phyloP scores from a whole-genome alignment of 192 early-diverging fungal species.

The Backusella macrospora region DNA sequence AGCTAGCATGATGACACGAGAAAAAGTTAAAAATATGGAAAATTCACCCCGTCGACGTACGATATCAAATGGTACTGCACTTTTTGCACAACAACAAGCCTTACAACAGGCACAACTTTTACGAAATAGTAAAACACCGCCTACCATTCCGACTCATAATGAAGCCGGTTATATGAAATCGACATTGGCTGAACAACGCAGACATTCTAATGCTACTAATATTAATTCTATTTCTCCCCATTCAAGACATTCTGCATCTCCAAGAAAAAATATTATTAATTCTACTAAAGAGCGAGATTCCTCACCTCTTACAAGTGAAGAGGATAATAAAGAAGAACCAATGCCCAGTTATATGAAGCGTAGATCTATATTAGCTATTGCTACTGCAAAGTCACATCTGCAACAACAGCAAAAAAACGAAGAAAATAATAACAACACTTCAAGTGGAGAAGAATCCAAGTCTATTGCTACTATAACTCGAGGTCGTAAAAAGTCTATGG shows the following conservation, averaged over 20 bases:
- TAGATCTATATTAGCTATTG: constrained; percentile 14
- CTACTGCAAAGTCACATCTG: neutral
- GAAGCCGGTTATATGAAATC: constrained; percentile 21
- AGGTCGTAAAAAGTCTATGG: neutral
- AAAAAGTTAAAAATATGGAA: neutral
- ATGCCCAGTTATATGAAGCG: neutral
- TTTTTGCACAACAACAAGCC: neutral
- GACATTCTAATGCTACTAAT: constrained; percentile 16
- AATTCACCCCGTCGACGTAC: constrained; percentile 21
- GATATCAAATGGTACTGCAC: constrained; percentile 19
- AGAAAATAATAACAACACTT: neutral
- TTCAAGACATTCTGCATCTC: constrained; percentile 2
- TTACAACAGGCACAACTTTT: neutral
- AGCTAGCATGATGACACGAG: constrained; percentile 11
- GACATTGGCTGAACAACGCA: constrained; percentile 19
- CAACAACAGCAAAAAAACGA: neutral
- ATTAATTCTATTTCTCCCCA: neutral
- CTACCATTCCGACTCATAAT: neutral
- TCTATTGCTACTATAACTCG: neutral
- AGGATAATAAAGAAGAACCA: constrained; percentile 16
- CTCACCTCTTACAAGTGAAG: constrained; percentile 10
- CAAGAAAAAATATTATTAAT: neutral
- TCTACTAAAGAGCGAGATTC: constrained; percentile 4
- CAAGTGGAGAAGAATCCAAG: constrained; percentile 2
- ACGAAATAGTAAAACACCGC: constrained; percentile 2